Evolutionary conservation across 768 basidiomycete species (phyloP).

Genomic region (Multifurca ochricompacta): DNA sequence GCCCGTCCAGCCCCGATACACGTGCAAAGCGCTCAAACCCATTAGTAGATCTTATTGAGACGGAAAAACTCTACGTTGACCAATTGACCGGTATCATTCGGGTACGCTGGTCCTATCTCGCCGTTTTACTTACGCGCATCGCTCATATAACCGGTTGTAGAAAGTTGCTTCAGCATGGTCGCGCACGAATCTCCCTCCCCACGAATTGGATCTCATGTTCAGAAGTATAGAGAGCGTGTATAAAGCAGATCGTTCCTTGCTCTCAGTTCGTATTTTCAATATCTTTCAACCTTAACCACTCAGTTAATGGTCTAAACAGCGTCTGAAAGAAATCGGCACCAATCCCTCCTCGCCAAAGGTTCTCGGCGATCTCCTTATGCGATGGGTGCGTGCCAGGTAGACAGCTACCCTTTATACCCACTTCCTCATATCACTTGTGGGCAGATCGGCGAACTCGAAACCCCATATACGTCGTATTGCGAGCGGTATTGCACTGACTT

Average conservation of each 20-base stretch:
- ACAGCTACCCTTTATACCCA: background rate
- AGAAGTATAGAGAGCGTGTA: slow-evolving; percentile 87
- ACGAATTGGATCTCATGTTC: slow-evolving; percentile 90
- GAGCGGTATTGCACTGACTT: slow-evolving; percentile 67
- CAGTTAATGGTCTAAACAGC: slow-evolving; percentile 38
- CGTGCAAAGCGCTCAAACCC: slow-evolving; percentile 70
- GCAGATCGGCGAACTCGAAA: slow-evolving; percentile 87
- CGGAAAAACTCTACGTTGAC: slow-evolving; percentile 89
- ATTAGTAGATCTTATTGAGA: slow-evolving; percentile 86
- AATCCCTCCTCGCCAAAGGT: slow-evolving; percentile 91
- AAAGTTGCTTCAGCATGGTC: slow-evolving; percentile 99
- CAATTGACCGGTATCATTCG: slow-evolving; percentile 84
- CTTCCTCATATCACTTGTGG: slow-evolving; percentile 16
- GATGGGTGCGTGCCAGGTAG: slow-evolving; percentile 64
- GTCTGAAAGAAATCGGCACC: slow-evolving; percentile 88
- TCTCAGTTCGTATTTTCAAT: slow-evolving; percentile 44
- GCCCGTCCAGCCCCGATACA: slow-evolving; percentile 29
- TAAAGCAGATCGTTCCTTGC: slow-evolving; percentile 79
- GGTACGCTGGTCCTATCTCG: slow-evolving; percentile 41
- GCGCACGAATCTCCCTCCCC: slow-evolving; percentile 85
- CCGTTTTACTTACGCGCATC: slow-evolving; percentile 1
- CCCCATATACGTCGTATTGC: slow-evolving; percentile 78
- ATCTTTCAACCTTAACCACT: background rate
- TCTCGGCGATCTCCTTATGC: slow-evolving; percentile 91
- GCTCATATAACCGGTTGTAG: slow-evolving; percentile 34